Conservation (phyloP, 2,329 filamentous ascomycete species). For the Beauveria bassiana region DNA sequence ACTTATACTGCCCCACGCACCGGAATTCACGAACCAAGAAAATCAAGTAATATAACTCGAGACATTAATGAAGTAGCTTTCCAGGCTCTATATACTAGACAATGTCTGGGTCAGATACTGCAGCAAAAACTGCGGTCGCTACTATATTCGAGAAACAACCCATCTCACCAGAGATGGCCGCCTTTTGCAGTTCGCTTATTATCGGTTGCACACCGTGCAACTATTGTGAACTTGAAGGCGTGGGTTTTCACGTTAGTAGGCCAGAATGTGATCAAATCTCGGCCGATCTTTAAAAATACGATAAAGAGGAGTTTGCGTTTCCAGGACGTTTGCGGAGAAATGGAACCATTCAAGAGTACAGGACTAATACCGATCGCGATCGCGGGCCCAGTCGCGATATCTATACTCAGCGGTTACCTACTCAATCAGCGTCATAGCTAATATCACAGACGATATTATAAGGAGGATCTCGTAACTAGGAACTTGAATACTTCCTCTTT, state of each 20-base stretch:
- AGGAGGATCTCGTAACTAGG: too few relatives aligned
- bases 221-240: not conserved
- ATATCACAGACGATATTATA: too few relatives aligned
- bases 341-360: not conserved
- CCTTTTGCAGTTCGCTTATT: not conserved
- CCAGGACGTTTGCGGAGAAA: not conserved
- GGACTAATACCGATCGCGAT: not conserved
- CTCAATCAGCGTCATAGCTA: not conserved
- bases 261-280: not conserved
- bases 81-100: too few relatives aligned
- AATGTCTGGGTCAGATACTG: too few relatives aligned
- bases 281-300: not conserved
- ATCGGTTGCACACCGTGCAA: not conserved
- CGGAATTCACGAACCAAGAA: too few relatives aligned
- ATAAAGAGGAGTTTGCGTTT: not conserved
- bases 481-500: too few relatives aligned
- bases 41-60: too few relatives aligned
- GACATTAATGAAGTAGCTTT: too few relatives aligned
- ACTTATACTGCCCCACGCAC: too few relatives aligned
- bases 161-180: not conserved
- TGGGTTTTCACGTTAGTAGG: not conserved
- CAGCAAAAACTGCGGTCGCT: too few relatives aligned
- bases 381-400: not conserved
- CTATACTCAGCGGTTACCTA: not conserved
- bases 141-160: not conserved